Evolutionary conservation across 169 alveolate species (phyloP).

Genomic region (Babesia gibsoni): DNA sequence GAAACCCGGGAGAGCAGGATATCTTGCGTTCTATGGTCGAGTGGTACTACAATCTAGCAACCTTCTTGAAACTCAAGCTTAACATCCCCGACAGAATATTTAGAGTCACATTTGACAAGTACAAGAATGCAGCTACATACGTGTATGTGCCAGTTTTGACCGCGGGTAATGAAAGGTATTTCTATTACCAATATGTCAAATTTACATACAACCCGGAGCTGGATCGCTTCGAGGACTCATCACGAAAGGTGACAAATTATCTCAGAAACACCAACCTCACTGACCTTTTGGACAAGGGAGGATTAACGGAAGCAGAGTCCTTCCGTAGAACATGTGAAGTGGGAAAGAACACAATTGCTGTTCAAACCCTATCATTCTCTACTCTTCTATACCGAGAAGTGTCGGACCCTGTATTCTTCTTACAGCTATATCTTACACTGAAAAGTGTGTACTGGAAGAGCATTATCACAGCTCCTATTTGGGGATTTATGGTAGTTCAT

Average conservation of each 20-base stretch:
- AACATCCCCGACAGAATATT: constrained; percentile 59
- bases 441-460: constrained; percentile 76
- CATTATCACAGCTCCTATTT: constrained; percentile 71
- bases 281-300: constrained; percentile 71
- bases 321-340: constrained; percentile 56
- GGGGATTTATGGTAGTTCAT: constrained; percentile 66
- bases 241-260: constrained; percentile 56
- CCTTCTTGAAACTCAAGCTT: constrained; percentile 37
- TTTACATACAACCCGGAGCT: constrained; percentile 64
- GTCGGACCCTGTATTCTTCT: constrained; percentile 71
- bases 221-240: constrained; percentile 64
- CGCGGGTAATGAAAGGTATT: constrained; percentile 33
- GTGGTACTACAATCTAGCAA: constrained; percentile 34
- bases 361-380: constrained; percentile 62
- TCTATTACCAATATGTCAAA: constrained; percentile 64
- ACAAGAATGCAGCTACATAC: constrained; percentile 39
- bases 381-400: constrained; percentile 69
- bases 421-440: constrained; percentile 70
- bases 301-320: constrained; percentile 72
- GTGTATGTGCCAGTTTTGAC: constrained; percentile 28
- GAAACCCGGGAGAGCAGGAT: constrained; percentile 58
- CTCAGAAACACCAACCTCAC: constrained; percentile 65
- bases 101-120: constrained; percentile 56
- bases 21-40: constrained; percentile 24
- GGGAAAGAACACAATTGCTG: constrained; percentile 67